These are phyloP conservation scores for Globomyces pollinis-pini DNA, from an alignment of 192 early-diverging fungal genomes.

Conservation along the genomic window DNA sequence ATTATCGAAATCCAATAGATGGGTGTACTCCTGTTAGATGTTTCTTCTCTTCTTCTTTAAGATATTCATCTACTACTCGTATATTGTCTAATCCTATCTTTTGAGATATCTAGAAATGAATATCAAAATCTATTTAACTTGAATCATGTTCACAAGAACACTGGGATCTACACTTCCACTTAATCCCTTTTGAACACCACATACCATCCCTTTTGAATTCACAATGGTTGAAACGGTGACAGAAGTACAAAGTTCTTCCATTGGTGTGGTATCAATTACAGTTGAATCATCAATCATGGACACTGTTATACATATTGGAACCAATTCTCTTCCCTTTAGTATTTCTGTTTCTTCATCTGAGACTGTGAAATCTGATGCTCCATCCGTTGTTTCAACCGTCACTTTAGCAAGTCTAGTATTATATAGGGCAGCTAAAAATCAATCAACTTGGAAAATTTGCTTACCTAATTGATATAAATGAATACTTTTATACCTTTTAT, in stretches of 20 bases:
- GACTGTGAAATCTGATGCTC: conserved; percentile 85
- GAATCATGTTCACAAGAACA: conserved; percentile 73
- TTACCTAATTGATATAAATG: too few relatives aligned
- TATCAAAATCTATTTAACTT: too few relatives aligned
- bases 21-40: too few relatives aligned
- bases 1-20: too few relatives aligned
- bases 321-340: conserved; percentile 64
- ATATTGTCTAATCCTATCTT: too few relatives aligned
- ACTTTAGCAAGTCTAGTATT: conserved; percentile 82
- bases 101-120: background rate
- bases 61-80: too few relatives aligned
- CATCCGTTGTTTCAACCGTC: conserved; percentile 72
- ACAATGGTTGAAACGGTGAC: conserved; percentile 74
- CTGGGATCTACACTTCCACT: conserved; percentile 69
- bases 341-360: conserved; percentile 24
- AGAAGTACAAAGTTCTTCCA: conserved; percentile 84
- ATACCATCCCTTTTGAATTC: conserved; percentile 71
- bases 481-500: conserved; percentile 65
- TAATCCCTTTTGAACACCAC: conserved; percentile 79
- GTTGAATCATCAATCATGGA: conserved; percentile 75
- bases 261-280: conserved; percentile 78
- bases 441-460: too few relatives aligned
- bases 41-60: too few relatives aligned
- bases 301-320: conserved; percentile 80
- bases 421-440: conserved; percentile 55